A percentile compares a stretch with the other conserved stretches of the same genome.
Evolutionary conservation across 805 yeast genomes (phyloP).

Genomic region (Candida nonsorbophila): DNA sequence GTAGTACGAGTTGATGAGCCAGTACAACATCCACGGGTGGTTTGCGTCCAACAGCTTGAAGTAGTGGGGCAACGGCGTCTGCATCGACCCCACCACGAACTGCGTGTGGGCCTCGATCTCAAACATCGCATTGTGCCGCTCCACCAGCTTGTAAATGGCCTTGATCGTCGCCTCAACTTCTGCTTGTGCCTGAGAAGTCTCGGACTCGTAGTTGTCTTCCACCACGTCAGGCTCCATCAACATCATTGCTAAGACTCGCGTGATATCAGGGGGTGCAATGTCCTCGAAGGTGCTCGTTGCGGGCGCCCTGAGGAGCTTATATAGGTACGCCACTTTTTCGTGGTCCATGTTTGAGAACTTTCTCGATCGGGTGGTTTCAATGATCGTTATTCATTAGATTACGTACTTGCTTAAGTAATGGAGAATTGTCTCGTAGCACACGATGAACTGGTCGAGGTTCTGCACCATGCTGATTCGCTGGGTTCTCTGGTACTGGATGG

Average conservation of each 20-base stretch:
- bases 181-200: conserved; percentile 33
- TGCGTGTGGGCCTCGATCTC: conserved; percentile 31
- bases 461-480: conserved; percentile 85
- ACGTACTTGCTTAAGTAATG: conserved; percentile 11
- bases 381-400: conserved; percentile 8
- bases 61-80: conserved; percentile 41
- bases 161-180: conserved; percentile 22
- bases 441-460: conserved; percentile 65
- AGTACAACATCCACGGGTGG: conserved; percentile 86
- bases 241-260: conserved; percentile 8
- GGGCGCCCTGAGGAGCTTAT: conserved; percentile 16
- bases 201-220: conserved; percentile 23
- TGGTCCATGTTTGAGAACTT: conserved; percentile 3
- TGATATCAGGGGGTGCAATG: conserved; percentile 9
- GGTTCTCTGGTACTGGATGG: conserved; percentile 61
- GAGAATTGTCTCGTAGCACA: conserved; percentile 63
- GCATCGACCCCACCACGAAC: conserved; percentile 35
- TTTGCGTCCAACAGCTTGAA: conserved; percentile 72
- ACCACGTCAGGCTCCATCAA: conserved; percentile 10
- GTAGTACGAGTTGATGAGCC: conserved; percentile 56
- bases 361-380: not conserved
- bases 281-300: no score
- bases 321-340: conserved; percentile 12
- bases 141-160: conserved; percentile 20
- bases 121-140: conserved; percentile 8